Percentiles rank a stretch among this genome's conserved stretches.
Conservation (phyloP, 306 rosid genomes). For the Quercus parvula region DNA sequence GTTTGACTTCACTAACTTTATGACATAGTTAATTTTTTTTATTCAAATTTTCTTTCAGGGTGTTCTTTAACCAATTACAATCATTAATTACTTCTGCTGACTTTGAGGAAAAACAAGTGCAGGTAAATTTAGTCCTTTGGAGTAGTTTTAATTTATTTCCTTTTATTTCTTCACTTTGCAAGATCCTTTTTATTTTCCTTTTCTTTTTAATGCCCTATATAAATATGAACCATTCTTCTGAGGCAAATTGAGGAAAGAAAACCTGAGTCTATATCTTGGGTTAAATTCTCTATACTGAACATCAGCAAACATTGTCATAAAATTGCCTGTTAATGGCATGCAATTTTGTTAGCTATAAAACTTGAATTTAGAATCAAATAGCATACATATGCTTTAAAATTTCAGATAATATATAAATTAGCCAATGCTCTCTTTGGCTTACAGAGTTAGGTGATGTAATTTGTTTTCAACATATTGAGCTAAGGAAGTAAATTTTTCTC, state of each 20-base stretch:
- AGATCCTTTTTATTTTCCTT: slow-evolving; percentile 2
- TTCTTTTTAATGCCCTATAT: background rate
- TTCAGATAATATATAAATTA: background rate
- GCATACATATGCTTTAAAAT: slow-evolving; percentile 4
- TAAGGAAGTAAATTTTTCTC: slow-evolving; percentile 44
- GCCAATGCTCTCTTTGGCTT: slow-evolving; percentile 27
- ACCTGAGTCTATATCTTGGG: slow-evolving; percentile 46
- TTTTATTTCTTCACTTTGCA: background rate
- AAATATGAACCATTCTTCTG: slow-evolving; percentile 29
- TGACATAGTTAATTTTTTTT: background rate
- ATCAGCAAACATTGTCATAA: slow-evolving; percentile 49
- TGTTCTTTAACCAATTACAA: slow-evolving; percentile 64
- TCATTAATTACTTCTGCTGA: slow-evolving; percentile 51
- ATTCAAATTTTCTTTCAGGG: slow-evolving; percentile 43
- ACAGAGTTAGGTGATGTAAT: slow-evolving; percentile 24
- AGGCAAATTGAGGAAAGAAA: slow-evolving; percentile 47
- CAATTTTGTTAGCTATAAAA: background rate
- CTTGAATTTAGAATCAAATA: background rate
- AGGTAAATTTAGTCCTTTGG: slow-evolving; percentile 45
- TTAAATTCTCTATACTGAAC: slow-evolving; percentile 56
- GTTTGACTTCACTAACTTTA: background rate
- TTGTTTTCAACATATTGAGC: slow-evolving; percentile 32
- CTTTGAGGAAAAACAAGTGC: slow-evolving; percentile 45
- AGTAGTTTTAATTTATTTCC: slow-evolving; percentile 14
- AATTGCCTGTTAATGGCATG: background rate